These are phyloP conservation scores for Talaromyces liani DNA, from an alignment of 495 filamentous ascomycete species.

Conservation along the genomic window DNA sequence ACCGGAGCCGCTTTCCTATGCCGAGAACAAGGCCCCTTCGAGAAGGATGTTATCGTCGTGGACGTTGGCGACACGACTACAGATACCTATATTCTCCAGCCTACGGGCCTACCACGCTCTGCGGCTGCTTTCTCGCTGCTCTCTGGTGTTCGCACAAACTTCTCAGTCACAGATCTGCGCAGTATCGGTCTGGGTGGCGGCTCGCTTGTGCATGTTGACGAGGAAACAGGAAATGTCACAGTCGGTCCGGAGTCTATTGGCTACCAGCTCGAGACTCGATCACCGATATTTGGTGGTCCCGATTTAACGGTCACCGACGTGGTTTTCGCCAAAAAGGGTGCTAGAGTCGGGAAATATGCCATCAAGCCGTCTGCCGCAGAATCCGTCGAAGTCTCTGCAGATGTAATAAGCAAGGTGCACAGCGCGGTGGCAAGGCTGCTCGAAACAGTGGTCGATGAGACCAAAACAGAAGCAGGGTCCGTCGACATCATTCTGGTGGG, in stretches of 20 bases:
- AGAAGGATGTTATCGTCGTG: conserved; percentile 28
- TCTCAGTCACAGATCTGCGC: conserved; percentile 44
- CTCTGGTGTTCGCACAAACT: conserved; percentile 40
- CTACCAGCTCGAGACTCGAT: conserved; percentile 15
- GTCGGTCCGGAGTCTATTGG: neutral
- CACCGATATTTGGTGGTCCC: neutral
- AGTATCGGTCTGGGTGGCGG: conserved; percentile 49
- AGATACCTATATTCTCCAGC: conserved; percentile 39
- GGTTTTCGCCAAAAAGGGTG: conserved; percentile 34
- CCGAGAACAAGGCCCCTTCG: conserved; percentile 10
- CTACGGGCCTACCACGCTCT: conserved; percentile 38
- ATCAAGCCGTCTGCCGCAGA: neutral
- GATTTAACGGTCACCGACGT: neutral
- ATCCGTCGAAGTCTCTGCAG: neutral
- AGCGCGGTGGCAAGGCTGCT: neutral
- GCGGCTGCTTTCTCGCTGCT: conserved; percentile 32
- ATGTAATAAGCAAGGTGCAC: neutral
- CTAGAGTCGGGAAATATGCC: conserved; percentile 32
- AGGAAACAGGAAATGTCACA: conserved; percentile 19
- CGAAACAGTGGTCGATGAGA: conserved; percentile 17
- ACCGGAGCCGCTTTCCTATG: conserved; percentile 41
- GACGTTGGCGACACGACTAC: conserved; percentile 46
- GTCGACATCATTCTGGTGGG: conserved; percentile 22
- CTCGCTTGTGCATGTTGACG: conserved; percentile 33
- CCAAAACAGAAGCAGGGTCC: conserved; percentile 26